Conservation (phyloP, 129 eudicot species). For the Lactuca saligna region DNA sequence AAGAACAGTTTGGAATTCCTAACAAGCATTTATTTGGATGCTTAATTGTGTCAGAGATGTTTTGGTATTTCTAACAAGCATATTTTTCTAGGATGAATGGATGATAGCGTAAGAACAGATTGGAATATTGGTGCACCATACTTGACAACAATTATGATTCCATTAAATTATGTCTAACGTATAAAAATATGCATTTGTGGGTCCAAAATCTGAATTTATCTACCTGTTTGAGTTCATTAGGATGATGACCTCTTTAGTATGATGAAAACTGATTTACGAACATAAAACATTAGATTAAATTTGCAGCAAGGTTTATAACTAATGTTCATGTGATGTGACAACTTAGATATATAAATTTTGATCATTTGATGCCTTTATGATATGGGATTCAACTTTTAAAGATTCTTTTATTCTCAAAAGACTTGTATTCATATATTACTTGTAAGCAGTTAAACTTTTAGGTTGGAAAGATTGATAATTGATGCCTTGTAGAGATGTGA, state of each 20-base stretch:
- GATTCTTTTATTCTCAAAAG: background rate
- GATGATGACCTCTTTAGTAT: background rate
- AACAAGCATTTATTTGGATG: background rate
- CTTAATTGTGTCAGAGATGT: slow-evolving; percentile 11
- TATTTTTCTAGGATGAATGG: background rate
- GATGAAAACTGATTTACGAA: background rate
- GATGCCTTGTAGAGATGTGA: background rate
- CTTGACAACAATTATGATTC: slow-evolving; percentile 20
- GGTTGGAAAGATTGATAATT: slow-evolving; percentile 3
- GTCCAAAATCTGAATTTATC: slow-evolving; percentile 11
- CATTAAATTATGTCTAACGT: background rate
- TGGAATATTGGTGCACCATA: slow-evolving; percentile 24
- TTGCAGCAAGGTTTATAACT: slow-evolving; percentile 5
- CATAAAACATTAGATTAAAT: background rate
- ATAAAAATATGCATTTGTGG: slow-evolving; percentile 11
- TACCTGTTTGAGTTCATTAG: background rate
- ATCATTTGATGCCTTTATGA: background rate
- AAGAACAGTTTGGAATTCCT: background rate
- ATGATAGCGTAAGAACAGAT: slow-evolving; percentile 22
- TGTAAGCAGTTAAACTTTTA: too few relatives aligned
- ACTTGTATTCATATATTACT: background rate
- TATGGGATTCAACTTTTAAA: too few relatives aligned
- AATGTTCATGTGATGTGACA: background rate
- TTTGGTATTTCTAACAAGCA: slow-evolving; percentile 8
- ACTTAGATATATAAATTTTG: too few relatives aligned